phyloP scores from a whole-genome alignment of 345 rosid species.

The Syzygium aromaticum region DNA sequence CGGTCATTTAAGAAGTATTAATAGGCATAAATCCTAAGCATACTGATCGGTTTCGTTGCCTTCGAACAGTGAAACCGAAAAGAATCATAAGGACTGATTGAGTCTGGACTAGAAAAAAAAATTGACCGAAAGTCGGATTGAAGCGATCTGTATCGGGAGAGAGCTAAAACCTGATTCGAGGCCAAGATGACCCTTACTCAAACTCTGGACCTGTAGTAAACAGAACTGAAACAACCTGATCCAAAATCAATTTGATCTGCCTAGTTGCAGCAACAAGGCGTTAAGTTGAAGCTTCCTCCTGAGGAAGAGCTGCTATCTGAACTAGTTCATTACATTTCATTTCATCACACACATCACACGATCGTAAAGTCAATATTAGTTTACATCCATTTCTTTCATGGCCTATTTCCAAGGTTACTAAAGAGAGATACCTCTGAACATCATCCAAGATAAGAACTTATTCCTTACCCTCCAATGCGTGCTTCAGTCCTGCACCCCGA shows the following conservation, averaged over 20 bases:
- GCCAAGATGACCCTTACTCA: not conserved
- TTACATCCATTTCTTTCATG: not conserved
- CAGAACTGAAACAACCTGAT: not conserved
- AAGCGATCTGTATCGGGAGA: not conserved
- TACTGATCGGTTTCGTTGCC: not conserved
- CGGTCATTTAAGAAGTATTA: not conserved
- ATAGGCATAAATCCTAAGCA: rapidly evolving
- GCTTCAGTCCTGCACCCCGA: not conserved
- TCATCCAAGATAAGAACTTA: not conserved
- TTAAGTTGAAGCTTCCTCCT: not conserved
- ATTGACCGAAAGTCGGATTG: rapidly evolving
- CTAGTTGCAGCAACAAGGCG: not conserved
- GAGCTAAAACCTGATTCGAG: not conserved
- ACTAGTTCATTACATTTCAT: not conserved
- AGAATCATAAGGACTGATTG: not conserved
- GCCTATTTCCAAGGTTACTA: not conserved
- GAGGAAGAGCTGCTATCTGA: not conserved
- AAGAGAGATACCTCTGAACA: rapidly evolving
- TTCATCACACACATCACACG: not conserved
- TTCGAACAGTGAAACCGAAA: rapidly evolving
- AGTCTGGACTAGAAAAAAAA: not conserved
- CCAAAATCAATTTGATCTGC: not conserved
- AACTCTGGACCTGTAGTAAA: not conserved
- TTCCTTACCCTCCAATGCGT: not conserved
- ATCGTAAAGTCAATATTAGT: not conserved